phyloP scores from a whole-genome alignment of 306 rosid species.

The Hippophae tibetana region DNA sequence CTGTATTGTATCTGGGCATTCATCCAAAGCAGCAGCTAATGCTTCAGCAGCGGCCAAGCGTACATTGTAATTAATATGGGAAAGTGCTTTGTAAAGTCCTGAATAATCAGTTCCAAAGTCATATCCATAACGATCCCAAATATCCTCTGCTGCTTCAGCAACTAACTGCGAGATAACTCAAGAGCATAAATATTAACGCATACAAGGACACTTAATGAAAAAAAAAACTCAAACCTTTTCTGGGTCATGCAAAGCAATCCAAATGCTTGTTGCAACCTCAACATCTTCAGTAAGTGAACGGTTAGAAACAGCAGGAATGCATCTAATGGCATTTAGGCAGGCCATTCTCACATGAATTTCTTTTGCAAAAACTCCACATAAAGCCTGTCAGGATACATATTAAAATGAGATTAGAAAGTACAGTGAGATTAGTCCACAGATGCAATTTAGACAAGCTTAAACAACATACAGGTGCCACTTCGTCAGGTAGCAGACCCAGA shows the following conservation, averaged over 20 bases:
- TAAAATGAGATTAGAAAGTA: conserved; percentile 10
- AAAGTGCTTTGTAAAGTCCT: conserved; percentile 78
- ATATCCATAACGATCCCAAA: conserved; percentile 94
- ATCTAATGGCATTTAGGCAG: conserved; percentile 81
- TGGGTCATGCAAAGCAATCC: conserved; percentile 92
- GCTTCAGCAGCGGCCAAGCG: conserved; percentile 93
- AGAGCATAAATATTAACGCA: neutral
- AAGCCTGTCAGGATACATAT: conserved; percentile 54
- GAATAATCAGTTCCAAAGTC: conserved; percentile 88
- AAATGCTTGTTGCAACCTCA: conserved; percentile 82
- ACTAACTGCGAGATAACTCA: conserved; percentile 42
- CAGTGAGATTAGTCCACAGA: conserved; percentile 5
- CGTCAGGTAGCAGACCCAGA: conserved; percentile 76
- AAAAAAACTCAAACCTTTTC: conserved; percentile 55
- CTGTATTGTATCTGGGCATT: conserved; percentile 80
- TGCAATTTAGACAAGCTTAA: conserved; percentile 17
- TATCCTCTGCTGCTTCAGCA: conserved; percentile 85
- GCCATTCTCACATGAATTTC: conserved; percentile 93
- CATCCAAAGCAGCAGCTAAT: conserved; percentile 92
- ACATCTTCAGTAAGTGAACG: conserved; percentile 57
- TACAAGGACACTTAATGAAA: neutral
- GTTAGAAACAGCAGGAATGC: conserved; percentile 77
- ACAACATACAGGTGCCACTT: conserved; percentile 69
- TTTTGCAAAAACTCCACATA: conserved; percentile 82
- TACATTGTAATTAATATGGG: conserved; percentile 69